Percentiles rank a stretch among this genome's conserved stretches.
Evolutionary conservation across 805 yeast genomes (phyloP).

Genomic region (Yarrowia sp.): DNA sequence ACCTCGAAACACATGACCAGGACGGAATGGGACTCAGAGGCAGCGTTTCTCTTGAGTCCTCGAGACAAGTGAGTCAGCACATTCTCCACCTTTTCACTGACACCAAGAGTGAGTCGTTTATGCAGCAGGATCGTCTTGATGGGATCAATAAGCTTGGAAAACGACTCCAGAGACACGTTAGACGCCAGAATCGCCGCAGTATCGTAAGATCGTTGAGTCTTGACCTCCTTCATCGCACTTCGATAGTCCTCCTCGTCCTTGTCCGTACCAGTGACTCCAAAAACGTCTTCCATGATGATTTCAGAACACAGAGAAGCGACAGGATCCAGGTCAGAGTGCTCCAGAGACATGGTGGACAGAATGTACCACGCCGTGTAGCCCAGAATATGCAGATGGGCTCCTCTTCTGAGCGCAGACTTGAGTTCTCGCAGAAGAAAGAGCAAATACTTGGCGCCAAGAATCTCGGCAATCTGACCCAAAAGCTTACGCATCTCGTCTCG

Average conservation of each 20-base stretch:
- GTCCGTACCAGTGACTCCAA: constrained; percentile 89
- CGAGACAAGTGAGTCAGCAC: constrained; percentile 67
- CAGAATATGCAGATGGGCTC: constrained; percentile 90
- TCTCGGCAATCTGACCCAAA: constrained; percentile 57
- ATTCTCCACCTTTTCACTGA: constrained; percentile 74
- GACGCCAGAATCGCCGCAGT: constrained; percentile 74
- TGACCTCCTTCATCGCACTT: constrained; percentile 84
- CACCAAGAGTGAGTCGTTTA: constrained; percentile 63
- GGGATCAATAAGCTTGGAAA: constrained; percentile 62
- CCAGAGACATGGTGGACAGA: constrained; percentile 49
- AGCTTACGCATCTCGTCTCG: constrained; percentile 82
- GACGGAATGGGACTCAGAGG: constrained; percentile 54
- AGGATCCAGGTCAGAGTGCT: constrained; percentile 72
- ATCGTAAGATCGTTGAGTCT: constrained; percentile 82
- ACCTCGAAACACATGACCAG: constrained; percentile 72
- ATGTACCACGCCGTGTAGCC: constrained; percentile 82
- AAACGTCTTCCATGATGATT: constrained; percentile 84
- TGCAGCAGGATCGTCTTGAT: constrained; percentile 56
- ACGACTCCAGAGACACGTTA: constrained; percentile 55
- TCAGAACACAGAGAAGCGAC: constrained; percentile 56
- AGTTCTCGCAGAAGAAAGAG: constrained; percentile 74
- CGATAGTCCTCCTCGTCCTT: constrained; percentile 91
- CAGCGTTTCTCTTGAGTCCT: constrained; percentile 74
- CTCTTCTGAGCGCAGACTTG: constrained; percentile 72
- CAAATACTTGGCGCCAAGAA: constrained; percentile 71